Evolutionary conservation across 768 basidiomycete genomes (phyloP).

Genomic region (Lactarius vividus): DNA sequence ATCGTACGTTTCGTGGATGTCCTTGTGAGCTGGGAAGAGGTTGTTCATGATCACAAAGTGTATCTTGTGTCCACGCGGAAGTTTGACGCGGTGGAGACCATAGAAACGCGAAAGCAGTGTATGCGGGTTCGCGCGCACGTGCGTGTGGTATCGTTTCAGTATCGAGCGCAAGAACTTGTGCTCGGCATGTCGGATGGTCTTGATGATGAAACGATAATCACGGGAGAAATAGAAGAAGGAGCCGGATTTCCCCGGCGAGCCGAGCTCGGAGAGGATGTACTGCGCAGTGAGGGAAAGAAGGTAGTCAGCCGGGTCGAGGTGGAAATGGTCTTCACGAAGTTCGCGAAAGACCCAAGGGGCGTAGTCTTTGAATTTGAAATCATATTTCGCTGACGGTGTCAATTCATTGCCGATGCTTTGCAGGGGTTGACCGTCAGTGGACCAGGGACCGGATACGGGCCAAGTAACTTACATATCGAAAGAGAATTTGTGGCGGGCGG

Average conservation of each 20-base stretch:
- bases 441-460: conserved; percentile 21
- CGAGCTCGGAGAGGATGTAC: conserved; percentile 96
- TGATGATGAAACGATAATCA: conserved; percentile 99
- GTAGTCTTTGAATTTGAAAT: conserved; percentile 99
- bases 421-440: conserved; percentile 4
- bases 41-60: conserved; percentile 99
- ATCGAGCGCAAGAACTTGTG: conserved; percentile 90
- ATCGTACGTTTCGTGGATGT: conserved; percentile 97
- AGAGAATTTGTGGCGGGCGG: conserved; percentile 87
- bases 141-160: conserved; percentile 78
- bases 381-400: conserved; percentile 96
- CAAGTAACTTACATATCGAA: conserved; percentile 82
- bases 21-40: conserved; percentile 94
- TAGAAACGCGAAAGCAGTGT: conserved; percentile 94
- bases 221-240: conserved; percentile 99
- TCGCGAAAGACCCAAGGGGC: conserved; percentile 98
- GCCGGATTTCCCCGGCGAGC: conserved; percentile 97
- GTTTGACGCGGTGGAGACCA: conserved; percentile 95
- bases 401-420: conserved; percentile 92
- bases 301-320: conserved; percentile 96
- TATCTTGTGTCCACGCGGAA: conserved; percentile 90
- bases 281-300: conserved; percentile 94
- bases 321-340: conserved; percentile 90
- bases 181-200: conserved; percentile 93
- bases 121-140: conserved; percentile 88